Evolutionary conservation across 2,329 filamentous ascomycete genomes (phyloP).

Genomic region (Colletotrichum sp.): DNA sequence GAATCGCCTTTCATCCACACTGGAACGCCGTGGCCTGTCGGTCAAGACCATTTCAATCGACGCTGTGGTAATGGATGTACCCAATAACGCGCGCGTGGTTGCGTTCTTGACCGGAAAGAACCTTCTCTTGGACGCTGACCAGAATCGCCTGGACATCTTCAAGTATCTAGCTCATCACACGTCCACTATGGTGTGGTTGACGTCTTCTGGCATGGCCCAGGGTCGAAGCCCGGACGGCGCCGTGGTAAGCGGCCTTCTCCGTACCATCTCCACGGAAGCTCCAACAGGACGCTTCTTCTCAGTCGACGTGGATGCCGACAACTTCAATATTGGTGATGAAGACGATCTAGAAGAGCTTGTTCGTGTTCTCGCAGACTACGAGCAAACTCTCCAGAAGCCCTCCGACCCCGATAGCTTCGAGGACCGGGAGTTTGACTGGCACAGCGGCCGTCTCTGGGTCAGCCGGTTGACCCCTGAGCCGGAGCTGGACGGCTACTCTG

Average conservation of each 20-base stretch:
- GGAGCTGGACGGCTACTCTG: not conserved
- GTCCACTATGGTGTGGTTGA: not conserved
- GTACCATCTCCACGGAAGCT: not conserved
- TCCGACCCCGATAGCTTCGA: not conserved
- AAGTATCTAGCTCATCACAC: not conserved
- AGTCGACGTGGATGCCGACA: not conserved
- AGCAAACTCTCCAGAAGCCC: not conserved
- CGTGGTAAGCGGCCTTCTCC: not conserved
- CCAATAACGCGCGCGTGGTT: not conserved
- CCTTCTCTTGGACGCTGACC: not conserved
- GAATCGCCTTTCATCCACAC: not conserved
- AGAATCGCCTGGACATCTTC: not conserved
- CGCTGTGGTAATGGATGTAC: not conserved
- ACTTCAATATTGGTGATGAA: rapidly evolving
- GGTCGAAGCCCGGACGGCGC: not conserved
- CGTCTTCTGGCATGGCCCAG: not conserved
- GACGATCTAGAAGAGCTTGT: not conserved
- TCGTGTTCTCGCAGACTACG: not conserved
- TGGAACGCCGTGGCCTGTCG: not conserved
- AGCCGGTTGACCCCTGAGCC: not conserved
- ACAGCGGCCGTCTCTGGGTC: not conserved
- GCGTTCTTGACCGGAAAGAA: not conserved
- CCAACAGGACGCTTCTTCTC: not conserved
- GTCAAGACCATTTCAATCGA: not conserved
- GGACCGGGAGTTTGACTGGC: not conserved